Conservation (phyloP, 1,284 basidiomycete genomes). For the Ceratobasidium sp. region DNA sequence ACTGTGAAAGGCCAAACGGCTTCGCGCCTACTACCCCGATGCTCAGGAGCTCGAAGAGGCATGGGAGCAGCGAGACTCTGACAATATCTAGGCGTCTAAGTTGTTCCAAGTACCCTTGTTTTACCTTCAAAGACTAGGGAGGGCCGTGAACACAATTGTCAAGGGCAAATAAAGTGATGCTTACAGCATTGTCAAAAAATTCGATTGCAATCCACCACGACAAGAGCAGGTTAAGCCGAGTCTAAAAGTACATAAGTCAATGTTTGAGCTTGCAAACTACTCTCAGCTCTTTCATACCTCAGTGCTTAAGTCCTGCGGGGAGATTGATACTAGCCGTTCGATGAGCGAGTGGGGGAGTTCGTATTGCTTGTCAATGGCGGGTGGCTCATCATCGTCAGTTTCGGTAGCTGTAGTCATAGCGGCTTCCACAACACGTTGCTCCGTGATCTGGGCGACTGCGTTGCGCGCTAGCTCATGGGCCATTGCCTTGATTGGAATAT, state of each 20-base stretch:
- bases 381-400: background rate
- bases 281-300: no score
- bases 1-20: slow-evolving; percentile 80
- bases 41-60: slow-evolving; percentile 74
- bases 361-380: background rate
- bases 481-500: slow-evolving; percentile 14
- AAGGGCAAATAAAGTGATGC: slow-evolving; percentile 50
- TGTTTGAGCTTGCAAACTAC: background rate
- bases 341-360: slow-evolving; percentile 6
- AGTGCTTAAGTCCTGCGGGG: background rate
- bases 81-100: slow-evolving; percentile 78
- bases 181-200: slow-evolving; percentile 84
- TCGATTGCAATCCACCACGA: slow-evolving; percentile 92
- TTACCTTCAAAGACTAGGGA: slow-evolving; percentile 79
- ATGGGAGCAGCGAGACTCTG: slow-evolving; percentile 74
- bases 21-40: slow-evolving; percentile 68
- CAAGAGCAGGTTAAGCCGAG: slow-evolving; percentile 78
- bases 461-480: slow-evolving; percentile 26
- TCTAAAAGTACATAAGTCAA: slow-evolving; percentile 63
- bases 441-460: slow-evolving; percentile 24
- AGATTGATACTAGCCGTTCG: background rate
- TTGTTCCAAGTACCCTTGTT: slow-evolving; percentile 85
- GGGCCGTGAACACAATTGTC: background rate
- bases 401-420: background rate
- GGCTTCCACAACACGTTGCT: slow-evolving; percentile 34